Evolutionary conservation across 106 monocot species (phyloP), one percentile per base, ranked within the genome.

Genomic region (Chionographis japonica): DNA sequence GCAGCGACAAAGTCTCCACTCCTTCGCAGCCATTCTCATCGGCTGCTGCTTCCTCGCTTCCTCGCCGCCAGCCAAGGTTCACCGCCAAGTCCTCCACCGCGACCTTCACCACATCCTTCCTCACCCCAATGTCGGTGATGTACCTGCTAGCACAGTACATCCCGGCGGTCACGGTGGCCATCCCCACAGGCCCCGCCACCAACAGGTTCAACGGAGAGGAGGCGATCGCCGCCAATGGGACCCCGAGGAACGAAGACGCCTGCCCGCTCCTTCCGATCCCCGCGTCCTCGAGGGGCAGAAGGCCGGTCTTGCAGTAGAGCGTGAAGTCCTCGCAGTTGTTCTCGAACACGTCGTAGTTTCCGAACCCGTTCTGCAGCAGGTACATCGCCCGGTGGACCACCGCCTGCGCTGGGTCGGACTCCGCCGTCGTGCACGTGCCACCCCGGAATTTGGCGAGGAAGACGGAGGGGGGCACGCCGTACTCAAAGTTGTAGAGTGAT

Each of bases 281-380:
- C 8, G 75, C 72, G 17, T 87, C 92, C 4, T 85, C 89, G 0
- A 78, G 66, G 0, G 82, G 80, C 15, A 98, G 75, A 17, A 93
- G 81, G 7, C 98, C 93, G 0, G 98, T 93, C 75, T 93, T 98
- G 81, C 98, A 98, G 72, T 98, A 98, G 12, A 93, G 71, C 11
- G 93, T 87, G 66, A 98, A 98, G 50, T 98, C 98, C 79, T 98
- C 93, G 19, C 98, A 93, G 54, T 98, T 98, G 72, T 93, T 93
- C 63, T 85, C 84, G 61, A 90, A 90, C 52, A 98, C 60, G 46
- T 93, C 79, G 27, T 98, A 93, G 67, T 79, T 84, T 12, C 92
- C 90, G 40, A 98, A 98, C 1, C 98, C 98, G 42, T 85, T 87
- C 36, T 81, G 85, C 15, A 99, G 87, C 2, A 99, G 83, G 70